Evolutionary conservation across 441 rosid genomes (phyloP).

Genomic region (Melastoma candidum): DNA sequence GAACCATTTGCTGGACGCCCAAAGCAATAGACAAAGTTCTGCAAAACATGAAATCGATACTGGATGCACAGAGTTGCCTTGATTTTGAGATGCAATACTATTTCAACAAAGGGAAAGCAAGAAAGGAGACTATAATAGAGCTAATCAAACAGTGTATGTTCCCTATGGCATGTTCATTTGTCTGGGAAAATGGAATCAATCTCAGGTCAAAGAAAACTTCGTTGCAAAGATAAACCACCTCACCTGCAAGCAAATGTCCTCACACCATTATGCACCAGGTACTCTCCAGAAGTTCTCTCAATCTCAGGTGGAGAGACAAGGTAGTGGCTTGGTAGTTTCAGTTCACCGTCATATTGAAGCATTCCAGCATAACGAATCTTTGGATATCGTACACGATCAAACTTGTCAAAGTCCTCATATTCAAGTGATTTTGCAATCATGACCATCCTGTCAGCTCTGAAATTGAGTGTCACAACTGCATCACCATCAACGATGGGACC

Average conservation of each 20-base stretch:
- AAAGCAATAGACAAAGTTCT: too few relatives aligned
- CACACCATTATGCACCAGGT: constrained; percentile 72
- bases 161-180: too few relatives aligned
- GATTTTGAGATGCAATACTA: too few relatives aligned
- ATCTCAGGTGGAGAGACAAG: constrained; percentile 97
- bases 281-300: constrained; percentile 96
- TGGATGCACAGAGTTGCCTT: too few relatives aligned
- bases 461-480: constrained; percentile 89
- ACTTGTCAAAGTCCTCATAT: constrained; percentile 73
- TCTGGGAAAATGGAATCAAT: too few relatives aligned
- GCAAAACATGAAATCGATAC: too few relatives aligned
- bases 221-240: constrained; percentile 3
- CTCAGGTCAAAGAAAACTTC: too few relatives aligned
- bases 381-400: constrained; percentile 82
- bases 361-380: constrained; percentile 88
- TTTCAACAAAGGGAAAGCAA: too few relatives aligned
- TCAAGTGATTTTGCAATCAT: constrained; percentile 96
- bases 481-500: constrained; percentile 95
- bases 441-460: constrained; percentile 95
- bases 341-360: constrained; percentile 97
- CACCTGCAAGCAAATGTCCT: constrained; percentile 98
- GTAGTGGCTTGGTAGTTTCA: constrained; percentile 77
- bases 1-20: too few relatives aligned
- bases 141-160: too few relatives aligned
- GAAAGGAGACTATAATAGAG: too few relatives aligned